Base-by-base conservation (phyloP, 2,329 filamentous ascomycete genomes). In the Aspergillus oerlinghausenensis region DNA sequence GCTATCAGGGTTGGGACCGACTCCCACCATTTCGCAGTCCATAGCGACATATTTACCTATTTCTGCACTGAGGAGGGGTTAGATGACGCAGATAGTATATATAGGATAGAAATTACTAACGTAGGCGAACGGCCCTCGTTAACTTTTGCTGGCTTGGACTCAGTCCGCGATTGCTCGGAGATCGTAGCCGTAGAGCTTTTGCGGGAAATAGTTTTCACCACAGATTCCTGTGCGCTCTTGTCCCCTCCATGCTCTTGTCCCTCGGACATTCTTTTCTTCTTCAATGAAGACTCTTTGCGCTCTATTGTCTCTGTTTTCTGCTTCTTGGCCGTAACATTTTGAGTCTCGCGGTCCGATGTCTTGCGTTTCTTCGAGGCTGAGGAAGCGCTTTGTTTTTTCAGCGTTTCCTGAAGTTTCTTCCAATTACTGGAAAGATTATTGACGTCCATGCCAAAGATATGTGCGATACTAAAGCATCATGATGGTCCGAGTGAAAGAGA, bases 11-110 rank as follows among this genome's bases (percentile, higher is more conserved):
- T 77, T 73, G 2, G 75, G 77, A 1, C 84, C 83, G 0, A 95
- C 85, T 50, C 93, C 94, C 26, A 99, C 94, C 94, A 99, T 99
- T 77, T 99, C 94, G 74, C 94, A 99, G 77, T 99, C 94, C 49
- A 99, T 84, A 21, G 90, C 89, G 45, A 99, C 78, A 72, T 96
- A 99, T 80, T 94, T 96, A 52, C 93, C 94, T 21, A 92, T 78
- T 53, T 91, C 84, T 38, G 88, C 76, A 5, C 81, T 84, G 25
- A 78, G 73, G n/a, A 49, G 53, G n/a, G 17, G 32, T 23, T 42
- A 14, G 29, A 52, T 49, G 10, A 9, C 29, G 4, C 14, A 10
- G 21, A 55, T n/a, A 25, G n/a, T 11, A 3, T 6, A 49, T 42
- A 28, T 9, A 45, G 29, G 50, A 74, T 64, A 50, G 52, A 56